phyloP scores from a whole-genome alignment of 805 yeast genomes.

The Candida coleopterorum region DNA sequence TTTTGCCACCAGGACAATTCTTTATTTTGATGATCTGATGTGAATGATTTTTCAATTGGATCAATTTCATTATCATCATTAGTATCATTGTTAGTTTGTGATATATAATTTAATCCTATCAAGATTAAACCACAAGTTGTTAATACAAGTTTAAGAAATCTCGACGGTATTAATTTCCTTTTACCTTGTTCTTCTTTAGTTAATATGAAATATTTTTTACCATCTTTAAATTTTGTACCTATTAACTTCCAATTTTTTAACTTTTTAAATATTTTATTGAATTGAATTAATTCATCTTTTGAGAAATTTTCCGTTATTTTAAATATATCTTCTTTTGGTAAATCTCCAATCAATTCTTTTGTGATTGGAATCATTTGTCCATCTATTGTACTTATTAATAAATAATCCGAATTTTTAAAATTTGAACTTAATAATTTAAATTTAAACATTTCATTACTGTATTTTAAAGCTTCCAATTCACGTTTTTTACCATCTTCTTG shows the following conservation, averaged over 20 bases:
- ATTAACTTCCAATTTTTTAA: slow-evolving; percentile 51
- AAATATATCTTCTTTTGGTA: slow-evolving; percentile 39
- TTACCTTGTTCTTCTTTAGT: slow-evolving; percentile 6
- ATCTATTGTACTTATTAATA: slow-evolving; percentile 27
- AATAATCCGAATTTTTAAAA: slow-evolving; percentile 17
- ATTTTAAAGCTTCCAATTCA: slow-evolving; percentile 48
- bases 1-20: slow-evolving; percentile 8
- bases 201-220: slow-evolving; percentile 13
- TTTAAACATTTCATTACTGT: slow-evolving; percentile 30
- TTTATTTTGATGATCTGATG: neutral
- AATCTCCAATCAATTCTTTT: slow-evolving; percentile 36
- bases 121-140: slow-evolving; percentile 24
- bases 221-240: slow-evolving; percentile 38
- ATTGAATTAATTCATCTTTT: slow-evolving; percentile 29
- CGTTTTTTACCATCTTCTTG: slow-evolving; percentile 44
- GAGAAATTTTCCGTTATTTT: slow-evolving; percentile 33
- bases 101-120: slow-evolving; percentile 18
- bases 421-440: neutral
- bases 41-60: neutral
- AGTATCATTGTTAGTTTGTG: too few relatives aligned
- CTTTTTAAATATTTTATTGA: slow-evolving; percentile 32
- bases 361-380: slow-evolving; percentile 31
- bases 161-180: slow-evolving; percentile 2
- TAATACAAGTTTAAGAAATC: slow-evolving; percentile 16
- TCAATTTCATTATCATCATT: too few relatives aligned